Percentiles rank a stretch among this genome's conserved stretches.
Evolutionary conservation across 2,329 filamentous ascomycete genomes (phyloP).

Genomic region (Fusarium graminum): DNA sequence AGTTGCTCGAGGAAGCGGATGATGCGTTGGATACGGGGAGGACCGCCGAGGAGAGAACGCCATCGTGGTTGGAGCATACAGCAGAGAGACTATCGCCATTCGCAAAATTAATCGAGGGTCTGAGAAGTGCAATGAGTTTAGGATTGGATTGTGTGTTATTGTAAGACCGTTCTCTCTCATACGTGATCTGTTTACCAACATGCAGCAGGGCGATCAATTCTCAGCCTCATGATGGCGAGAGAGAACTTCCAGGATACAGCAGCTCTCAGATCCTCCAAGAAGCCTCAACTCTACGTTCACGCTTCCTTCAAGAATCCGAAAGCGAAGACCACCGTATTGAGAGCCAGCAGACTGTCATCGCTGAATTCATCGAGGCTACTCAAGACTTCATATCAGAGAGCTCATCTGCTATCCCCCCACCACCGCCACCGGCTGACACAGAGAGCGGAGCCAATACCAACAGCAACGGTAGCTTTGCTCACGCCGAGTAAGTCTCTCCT

Average conservation of each 20-base stretch:
- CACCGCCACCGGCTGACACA: conserved; percentile 24
- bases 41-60: conserved; percentile 26
- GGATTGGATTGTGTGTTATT: conserved; percentile 43
- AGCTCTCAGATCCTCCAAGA: conserved; percentile 49
- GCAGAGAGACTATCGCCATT: conserved; percentile 43
- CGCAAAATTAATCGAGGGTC: conserved; percentile 35
- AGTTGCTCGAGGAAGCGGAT: conserved; percentile 42
- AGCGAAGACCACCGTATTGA: conserved; percentile 42
- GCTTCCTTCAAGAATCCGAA: conserved; percentile 34
- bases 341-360: conserved; percentile 31
- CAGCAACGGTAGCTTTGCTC: conserved; percentile 22
- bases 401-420: conserved; percentile 28
- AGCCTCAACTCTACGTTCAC: conserved; percentile 37
- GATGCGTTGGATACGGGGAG: conserved; percentile 40
- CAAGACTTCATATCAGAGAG: conserved; percentile 45
- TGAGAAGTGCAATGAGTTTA: conserved; percentile 45
- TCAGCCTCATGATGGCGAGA: conserved; percentile 32
- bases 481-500: conserved; percentile 21
- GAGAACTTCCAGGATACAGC: conserved; percentile 47
- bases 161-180: conserved; percentile 11
- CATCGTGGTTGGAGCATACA: conserved; percentile 44
- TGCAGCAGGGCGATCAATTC: conserved; percentile 41
- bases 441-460: conserved; percentile 21
- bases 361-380: conserved; percentile 45
- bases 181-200: conserved; percentile 7